Percentiles rank a stretch among this genome's conserved stretches.
Conservation (phyloP, 768 basidiomycete genomes). For the Trametopsis cervina region DNA sequence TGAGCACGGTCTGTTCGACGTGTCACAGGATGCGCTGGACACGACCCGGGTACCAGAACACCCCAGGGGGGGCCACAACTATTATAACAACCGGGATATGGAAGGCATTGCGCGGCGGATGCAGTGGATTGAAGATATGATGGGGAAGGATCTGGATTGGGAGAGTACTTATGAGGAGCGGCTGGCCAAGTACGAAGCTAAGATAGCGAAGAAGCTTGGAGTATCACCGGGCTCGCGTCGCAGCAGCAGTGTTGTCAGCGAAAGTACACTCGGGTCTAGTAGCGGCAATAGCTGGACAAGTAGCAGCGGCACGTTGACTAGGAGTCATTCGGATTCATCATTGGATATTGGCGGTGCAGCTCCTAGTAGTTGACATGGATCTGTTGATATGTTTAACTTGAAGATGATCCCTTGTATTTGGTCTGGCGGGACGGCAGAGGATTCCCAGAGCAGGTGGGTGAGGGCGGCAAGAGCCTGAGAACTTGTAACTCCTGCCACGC, state of each 20-base stretch:
- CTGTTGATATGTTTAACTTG: not conserved
- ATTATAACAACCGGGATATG: conserved; percentile 50
- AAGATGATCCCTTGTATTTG: not conserved
- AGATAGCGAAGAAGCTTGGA: not conserved
- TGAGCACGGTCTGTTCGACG: conserved; percentile 39
- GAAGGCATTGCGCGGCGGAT: conserved; percentile 38
- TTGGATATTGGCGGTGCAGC: too few relatives aligned
- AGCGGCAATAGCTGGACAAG: not conserved
- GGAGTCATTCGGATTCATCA: too few relatives aligned
- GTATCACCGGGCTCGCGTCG: not conserved
- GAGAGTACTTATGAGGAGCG: conserved; percentile 17
- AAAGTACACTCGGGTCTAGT: not conserved
- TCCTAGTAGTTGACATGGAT: too few relatives aligned
- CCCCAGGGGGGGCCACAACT: conserved; percentile 56
- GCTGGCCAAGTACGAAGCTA: conserved; percentile 7
- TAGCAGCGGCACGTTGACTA: not conserved
- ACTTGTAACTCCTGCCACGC: too few relatives aligned
- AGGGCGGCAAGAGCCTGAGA: not conserved
- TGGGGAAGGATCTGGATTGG: conserved; percentile 28
- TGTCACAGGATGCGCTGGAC: conserved; percentile 16
- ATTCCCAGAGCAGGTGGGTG: not conserved
- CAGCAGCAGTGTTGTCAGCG: not conserved
- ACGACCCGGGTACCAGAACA: conserved; percentile 21
- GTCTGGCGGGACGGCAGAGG: not conserved
- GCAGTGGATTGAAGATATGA: conserved; percentile 34